A percentile compares a stretch with the other conserved stretches of the same genome.
phyloP scores from a whole-genome alignment of 305 asterid genomes.

The Withania somnifera region DNA sequence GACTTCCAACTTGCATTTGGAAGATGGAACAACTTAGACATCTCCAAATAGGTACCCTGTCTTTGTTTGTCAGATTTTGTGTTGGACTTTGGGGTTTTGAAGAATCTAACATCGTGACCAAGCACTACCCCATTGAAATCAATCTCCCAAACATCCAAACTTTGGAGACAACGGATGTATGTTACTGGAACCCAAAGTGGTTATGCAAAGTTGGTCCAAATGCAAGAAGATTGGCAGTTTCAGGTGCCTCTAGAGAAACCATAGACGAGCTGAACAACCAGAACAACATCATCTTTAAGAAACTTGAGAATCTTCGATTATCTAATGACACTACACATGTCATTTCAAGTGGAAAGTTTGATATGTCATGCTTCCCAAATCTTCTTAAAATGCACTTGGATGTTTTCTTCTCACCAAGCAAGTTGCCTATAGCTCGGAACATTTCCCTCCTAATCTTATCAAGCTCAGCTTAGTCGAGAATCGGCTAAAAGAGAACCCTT shows the following conservation, averaged over 20 bases:
- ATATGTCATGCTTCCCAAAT: neutral
- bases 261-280: neutral
- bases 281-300: neutral
- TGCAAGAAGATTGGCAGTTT: neutral
- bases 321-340: neutral
- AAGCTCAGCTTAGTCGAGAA: neutral
- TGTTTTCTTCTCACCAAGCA: neutral
- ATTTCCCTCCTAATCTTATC: neutral
- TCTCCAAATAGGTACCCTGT: neutral
- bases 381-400: neutral
- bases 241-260: neutral
- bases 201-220: neutral
- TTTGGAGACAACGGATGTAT: neutral
- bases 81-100: neutral
- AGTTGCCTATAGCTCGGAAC: neutral
- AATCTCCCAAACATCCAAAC: neutral
- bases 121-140: neutral
- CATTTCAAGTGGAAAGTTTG: neutral
- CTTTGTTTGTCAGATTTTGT: neutral
- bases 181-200: neutral
- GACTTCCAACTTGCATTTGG: neutral
- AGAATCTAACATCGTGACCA: neutral
- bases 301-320: neutral
- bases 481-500: neutral
- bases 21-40: neutral